A percentile compares a stretch with the other conserved stretches of the same genome.
Evolutionary conservation across 2,329 filamentous ascomycete genomes (phyloP).

Genomic region (Taxawa tesnikishii): DNA sequence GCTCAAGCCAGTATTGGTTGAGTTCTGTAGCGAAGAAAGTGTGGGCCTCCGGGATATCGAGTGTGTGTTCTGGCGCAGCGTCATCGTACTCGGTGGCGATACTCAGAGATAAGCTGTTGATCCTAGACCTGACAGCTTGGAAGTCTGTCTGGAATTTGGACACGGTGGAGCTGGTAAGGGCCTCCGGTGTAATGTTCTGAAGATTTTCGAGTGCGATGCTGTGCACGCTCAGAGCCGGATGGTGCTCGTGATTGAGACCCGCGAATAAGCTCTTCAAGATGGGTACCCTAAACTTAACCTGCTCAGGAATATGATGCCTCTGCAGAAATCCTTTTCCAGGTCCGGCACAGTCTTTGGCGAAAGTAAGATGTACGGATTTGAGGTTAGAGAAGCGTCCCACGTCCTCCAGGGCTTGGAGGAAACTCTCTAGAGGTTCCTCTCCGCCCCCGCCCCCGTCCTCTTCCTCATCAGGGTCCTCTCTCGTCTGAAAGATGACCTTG

Average conservation of each 20-base stretch:
- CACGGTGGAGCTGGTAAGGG: constrained; percentile 6
- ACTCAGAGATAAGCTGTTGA: constrained; percentile 11
- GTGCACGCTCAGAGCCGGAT: constrained; percentile 6
- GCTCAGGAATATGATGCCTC: constrained; percentile 3
- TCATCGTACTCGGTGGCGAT: constrained; percentile 13
- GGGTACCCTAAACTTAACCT: constrained; percentile 4
- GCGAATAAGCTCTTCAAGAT: constrained; percentile 4
- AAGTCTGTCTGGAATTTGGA: no score
- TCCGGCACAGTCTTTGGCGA: constrained; percentile 4
- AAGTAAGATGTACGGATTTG: constrained; percentile 2
- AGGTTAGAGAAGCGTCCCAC: constrained; percentile 3
- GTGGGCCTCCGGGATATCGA: constrained; percentile 9
- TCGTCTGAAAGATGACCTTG: constrained; percentile 3
- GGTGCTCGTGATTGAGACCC: constrained; percentile 2
- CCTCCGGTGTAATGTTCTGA: constrained; percentile 10
- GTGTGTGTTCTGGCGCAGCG: constrained; percentile 8
- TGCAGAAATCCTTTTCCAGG: constrained; percentile 1
- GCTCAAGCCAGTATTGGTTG: constrained; percentile 12
- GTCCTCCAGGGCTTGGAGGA: constrained; percentile 2
- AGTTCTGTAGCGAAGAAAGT: constrained; percentile 13
- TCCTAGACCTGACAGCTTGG: constrained; percentile 6
- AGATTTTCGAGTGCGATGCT: constrained; percentile 14
- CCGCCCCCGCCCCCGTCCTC: constrained; percentile 5
- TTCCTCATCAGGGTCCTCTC: constrained; percentile 4
- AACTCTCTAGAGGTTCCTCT: constrained; percentile 2